Conservation (phyloP, 352 stramenopile genomes). For the Blastocystis sp. region DNA sequence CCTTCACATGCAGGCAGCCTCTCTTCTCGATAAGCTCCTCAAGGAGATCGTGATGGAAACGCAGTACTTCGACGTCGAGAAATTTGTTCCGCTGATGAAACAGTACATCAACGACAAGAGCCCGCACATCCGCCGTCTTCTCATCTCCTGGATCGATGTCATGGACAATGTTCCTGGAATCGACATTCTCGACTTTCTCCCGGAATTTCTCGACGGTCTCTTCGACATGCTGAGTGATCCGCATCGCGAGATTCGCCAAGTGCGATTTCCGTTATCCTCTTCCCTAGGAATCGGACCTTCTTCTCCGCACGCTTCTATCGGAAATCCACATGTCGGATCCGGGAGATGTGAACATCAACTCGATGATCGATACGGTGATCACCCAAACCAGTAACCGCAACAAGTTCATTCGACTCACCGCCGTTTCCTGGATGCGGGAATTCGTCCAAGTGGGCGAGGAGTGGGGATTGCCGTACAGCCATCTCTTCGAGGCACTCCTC, state of each 20-base stretch:
- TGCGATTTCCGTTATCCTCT: constrained; percentile 59
- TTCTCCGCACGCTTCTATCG: constrained; percentile 54
- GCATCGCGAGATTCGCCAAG: constrained; percentile 90
- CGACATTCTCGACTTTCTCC: constrained; percentile 88
- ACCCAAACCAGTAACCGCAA: constrained; percentile 89
- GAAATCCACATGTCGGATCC: constrained; percentile 88
- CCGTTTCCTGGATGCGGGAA: constrained; percentile 91
- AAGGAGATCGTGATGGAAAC: constrained; percentile 98
- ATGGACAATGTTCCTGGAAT: constrained; percentile 95
- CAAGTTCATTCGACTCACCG: constrained; percentile 86
- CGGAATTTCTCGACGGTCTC: constrained; percentile 91
- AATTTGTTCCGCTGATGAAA: constrained; percentile 94
- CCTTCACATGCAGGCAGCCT: constrained; percentile 63
- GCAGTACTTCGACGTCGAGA: constrained; percentile 91
- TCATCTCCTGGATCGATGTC: constrained; percentile 94
- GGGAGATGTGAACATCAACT: constrained; percentile 80
- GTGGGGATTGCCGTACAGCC: constrained; percentile 58
- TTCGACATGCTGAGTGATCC: constrained; percentile 98
- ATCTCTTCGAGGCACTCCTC: constrained; percentile 76
- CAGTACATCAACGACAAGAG: constrained; percentile 97
- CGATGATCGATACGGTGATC: constrained; percentile 84
- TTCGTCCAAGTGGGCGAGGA: constrained; percentile 88
- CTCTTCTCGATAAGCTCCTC: constrained; percentile 77
- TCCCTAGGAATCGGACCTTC: constrained; percentile 21
- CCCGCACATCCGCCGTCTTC: constrained; percentile 93